phyloP scores from a whole-genome alignment of 139 green algal genomes.

The Zygnema cylindricum region DNA sequence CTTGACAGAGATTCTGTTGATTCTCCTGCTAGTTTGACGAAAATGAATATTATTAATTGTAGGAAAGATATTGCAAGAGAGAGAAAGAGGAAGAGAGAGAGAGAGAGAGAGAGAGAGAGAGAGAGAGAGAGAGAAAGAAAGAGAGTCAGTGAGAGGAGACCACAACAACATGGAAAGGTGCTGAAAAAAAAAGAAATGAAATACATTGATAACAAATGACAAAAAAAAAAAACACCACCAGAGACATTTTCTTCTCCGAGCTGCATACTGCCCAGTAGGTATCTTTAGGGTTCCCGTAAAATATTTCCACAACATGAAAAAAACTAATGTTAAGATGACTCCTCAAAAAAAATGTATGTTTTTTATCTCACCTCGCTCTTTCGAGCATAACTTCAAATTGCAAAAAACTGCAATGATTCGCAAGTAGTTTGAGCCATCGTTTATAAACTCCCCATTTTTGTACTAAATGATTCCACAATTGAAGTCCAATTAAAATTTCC shows the following conservation, averaged over 20 bases:
- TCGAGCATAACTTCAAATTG: constrained; percentile 38
- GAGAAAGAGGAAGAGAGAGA: neutral
- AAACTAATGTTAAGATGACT: too few species aligned
- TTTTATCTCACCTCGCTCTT: constrained; percentile 8
- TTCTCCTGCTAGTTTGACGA: too few species aligned
- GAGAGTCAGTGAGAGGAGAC: neutral
- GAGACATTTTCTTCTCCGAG: too few species aligned
- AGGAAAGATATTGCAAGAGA: neutral
- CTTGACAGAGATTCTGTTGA: too few species aligned
- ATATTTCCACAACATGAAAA: too few species aligned
- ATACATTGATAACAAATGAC: neutral
- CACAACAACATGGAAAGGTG: neutral
- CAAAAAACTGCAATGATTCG: constrained; percentile 8
- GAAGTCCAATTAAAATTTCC: neutral
- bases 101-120: neutral
- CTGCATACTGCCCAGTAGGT: too few species aligned
- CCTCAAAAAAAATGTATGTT: too few species aligned
- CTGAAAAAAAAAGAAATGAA: neutral
- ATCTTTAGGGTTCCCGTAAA: too few species aligned
- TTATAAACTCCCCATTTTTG: constrained; percentile 13
- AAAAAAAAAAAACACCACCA: neutral
- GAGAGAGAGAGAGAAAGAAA: neutral
- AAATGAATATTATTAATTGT: neutral
- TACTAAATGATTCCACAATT: neutral
- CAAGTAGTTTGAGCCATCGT: constrained; percentile 28